Evolutionary conservation across 192 early-diverging fungal species (phyloP).

Genomic region (Coemansia sp.): DNA sequence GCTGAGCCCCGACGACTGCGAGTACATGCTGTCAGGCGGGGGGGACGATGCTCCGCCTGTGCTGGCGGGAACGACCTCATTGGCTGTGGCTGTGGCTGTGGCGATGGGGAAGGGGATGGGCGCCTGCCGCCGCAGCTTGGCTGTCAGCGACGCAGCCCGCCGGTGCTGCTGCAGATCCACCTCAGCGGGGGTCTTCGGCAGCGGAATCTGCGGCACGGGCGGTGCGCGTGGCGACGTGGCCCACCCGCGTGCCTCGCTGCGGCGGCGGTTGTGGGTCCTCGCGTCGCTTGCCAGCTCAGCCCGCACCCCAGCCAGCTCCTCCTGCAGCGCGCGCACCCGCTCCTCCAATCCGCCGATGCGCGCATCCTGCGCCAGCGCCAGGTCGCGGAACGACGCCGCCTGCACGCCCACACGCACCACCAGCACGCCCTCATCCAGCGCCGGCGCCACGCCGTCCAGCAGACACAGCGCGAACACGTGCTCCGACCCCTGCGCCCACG

Average conservation of each 20-base stretch:
- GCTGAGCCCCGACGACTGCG: constrained; percentile 12
- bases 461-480: constrained; percentile 30
- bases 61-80: too few species aligned
- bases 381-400: constrained; percentile 17
- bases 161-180: constrained; percentile 11
- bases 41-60: constrained; percentile 8
- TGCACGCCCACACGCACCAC: constrained; percentile 25
- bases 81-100: background rate
- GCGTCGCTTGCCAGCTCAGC: background rate
- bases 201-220: constrained; percentile 8
- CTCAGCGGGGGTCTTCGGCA: background rate
- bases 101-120: constrained; percentile 38
- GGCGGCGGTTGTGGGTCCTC: constrained; percentile 4
- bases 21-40: background rate
- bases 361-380: constrained; percentile 22
- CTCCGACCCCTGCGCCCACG: background rate
- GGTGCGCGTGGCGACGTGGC: constrained; percentile 32
- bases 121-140: constrained; percentile 39
- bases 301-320: background rate
- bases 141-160: constrained; percentile 27
- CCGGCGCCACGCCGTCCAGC: constrained; percentile 18
- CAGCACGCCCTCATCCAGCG: constrained; percentile 17
- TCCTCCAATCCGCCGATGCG: constrained; percentile 33
- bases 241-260: constrained; percentile 37
- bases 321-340: constrained; percentile 9